Base-by-base conservation (phyloP, 1,139 yeast genomes). In the Pichia sp. region DNA sequence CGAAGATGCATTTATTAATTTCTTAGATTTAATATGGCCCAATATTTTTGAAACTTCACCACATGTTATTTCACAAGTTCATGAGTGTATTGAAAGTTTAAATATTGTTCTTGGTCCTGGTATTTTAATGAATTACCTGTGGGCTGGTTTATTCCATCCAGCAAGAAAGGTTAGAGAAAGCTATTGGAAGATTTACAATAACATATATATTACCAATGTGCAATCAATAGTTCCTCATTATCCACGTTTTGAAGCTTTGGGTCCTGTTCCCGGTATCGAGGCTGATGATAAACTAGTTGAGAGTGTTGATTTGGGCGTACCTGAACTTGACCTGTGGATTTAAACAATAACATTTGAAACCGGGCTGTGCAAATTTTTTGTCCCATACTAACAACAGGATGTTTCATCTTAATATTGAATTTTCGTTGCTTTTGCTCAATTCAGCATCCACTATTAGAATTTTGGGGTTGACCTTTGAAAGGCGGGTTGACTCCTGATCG, bases 111-210 rank as follows among this genome's bases (percentile, higher is more conserved):
- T 90, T 20, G 98, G 99, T 0, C 74, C 79, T 12, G 96, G 96
- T 0, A 59, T 80, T 1, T 73, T 84, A 50, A 66, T 85, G 71
- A 82, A 85, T 58, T 92, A 94, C 64, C 60, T 86, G 0, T 80
- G 96, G 86, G 80, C 84, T 0, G 98, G 98, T 0, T 68, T 94
- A 26, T 92, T 89, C 64, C 98, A 94, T 59, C 95, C 97, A 0
- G 96, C 98, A 0, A 72, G 83, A 48, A 86, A 84, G 59, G 98
- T 94, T 0, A 72, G 98, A 55, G 69, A 68, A 2, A 82, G 95
- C 0, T 94, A 85, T 63, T 94, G 98, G 97, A 80, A 77, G 56
- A 64, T 90, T 30, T 90, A 79, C 69, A 90, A 92, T 58, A 68
- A 72, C 47, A 80, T 90, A 23, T 90, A 90, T 61, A 77, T 86